A percentile compares a stretch with the other conserved stretches of the same genome.
Conservation (phyloP, 2,329 filamentous ascomycete genomes). For the Clonostachys chloroleuca region DNA sequence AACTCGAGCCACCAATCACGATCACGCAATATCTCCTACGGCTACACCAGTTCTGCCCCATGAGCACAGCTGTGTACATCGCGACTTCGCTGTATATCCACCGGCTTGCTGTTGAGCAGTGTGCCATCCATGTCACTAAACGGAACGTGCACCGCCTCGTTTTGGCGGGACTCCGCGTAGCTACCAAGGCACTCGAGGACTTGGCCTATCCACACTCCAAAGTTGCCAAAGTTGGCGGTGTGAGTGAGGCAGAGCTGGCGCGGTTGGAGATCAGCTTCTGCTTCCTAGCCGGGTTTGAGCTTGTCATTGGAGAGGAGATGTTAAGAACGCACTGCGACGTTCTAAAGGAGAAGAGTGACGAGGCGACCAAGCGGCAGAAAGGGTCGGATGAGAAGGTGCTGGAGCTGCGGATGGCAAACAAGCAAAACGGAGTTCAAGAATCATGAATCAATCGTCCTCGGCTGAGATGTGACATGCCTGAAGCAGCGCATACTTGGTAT, state of each 20-base stretch:
- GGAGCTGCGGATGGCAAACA: too few species aligned
- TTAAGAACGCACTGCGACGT: constrained; percentile 24
- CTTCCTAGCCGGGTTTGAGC: constrained; percentile 79
- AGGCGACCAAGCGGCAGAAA: too few species aligned
- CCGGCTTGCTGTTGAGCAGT: constrained; percentile 72
- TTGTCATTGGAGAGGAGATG: constrained; percentile 46
- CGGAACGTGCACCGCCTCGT: constrained; percentile 84
- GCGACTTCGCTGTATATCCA: constrained; percentile 86
- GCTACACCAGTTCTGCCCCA: constrained; percentile 86
- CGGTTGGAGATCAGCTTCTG: constrained; percentile 86
- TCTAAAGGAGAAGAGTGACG: constrained; percentile 16
- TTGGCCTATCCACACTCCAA: constrained; percentile 80
- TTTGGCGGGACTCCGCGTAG: constrained; percentile 78
- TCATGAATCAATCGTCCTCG: too few species aligned
- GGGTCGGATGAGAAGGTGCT: too few species aligned
- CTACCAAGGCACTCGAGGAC: constrained; percentile 95
- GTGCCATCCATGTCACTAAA: constrained; percentile 73
- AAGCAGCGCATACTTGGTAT: too few species aligned
- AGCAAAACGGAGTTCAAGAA: too few species aligned
- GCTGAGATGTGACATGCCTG: too few species aligned
- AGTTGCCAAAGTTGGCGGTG: constrained; percentile 83
- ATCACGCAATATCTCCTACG: constrained; percentile 82
- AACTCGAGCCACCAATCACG: constrained; percentile 76
- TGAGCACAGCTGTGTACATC: constrained; percentile 90
- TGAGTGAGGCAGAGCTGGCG: constrained; percentile 76